Evolutionary conservation across 2,329 filamentous ascomycete genomes (phyloP), one percentile per base, ranked within the genome.

Genomic region (Fusarium verrucosum): DNA sequence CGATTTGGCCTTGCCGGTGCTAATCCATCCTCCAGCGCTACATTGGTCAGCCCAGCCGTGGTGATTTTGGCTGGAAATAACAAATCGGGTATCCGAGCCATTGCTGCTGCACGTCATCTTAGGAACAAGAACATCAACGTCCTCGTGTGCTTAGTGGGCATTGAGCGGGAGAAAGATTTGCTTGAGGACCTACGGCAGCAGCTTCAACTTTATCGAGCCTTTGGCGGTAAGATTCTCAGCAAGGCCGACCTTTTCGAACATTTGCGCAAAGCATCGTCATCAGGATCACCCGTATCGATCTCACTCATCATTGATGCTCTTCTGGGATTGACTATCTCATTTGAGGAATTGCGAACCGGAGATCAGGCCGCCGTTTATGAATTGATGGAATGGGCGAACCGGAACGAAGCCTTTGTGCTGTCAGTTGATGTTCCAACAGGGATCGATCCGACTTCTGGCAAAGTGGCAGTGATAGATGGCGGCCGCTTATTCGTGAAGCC

Each of bases 11-110:
- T 83, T 19, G 80, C 79, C 42, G 83, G 74, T 44, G 81, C 73
- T 10, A 73, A 71, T 38, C 68, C 72, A 2, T 72, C 73, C 9
- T 68, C 72, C 19, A 73, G 75, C 17, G 66, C 71, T 10, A 70
- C 68, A 32, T 54, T 73, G 36, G 74, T 58, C 59, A 75, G 70
- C 38, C 75, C 77, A 6, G 81, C 82, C 1, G 79, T 87, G 28
- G 87, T 96, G 20, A 87, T 98, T 8, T 83, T 98, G n/a, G 94
- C 92, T 0, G 94, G 95, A n/a, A 98, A 97, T 76, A 94, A 97
- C 76, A 92, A 92, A 67, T 93, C 90, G 1, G 94, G 94, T 35
- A 89, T 92, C 33, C 86, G 94, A 57, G 92, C 93, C 4, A 84
- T 98, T 50, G 91, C 92, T 14, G 93, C 93, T 5, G 93, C 90